Evolutionary conservation across 371 early-diverging fungal genomes (phyloP).

Genomic region (Gilbertella persicaria): DNA sequence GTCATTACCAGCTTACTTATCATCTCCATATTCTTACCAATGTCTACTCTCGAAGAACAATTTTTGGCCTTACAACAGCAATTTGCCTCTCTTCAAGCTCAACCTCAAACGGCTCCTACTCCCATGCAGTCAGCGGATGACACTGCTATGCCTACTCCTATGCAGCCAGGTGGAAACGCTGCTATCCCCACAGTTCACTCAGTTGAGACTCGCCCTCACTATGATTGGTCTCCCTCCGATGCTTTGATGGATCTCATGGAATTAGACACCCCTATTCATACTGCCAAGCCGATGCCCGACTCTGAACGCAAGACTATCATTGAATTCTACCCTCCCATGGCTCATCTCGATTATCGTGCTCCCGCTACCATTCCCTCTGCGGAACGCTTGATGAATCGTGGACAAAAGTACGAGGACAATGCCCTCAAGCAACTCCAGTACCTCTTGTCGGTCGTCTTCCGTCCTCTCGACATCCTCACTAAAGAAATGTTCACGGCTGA

Average conservation of each 20-base stretch:
- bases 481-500: constrained; percentile 5
- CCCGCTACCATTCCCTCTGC: constrained; percentile 17
- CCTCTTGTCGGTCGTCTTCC: constrained; percentile 3
- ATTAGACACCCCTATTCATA: constrained; percentile 1
- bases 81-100: not conserved
- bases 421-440: constrained; percentile 15
- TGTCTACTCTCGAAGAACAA: constrained; percentile 8
- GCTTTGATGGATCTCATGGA: not conserved
- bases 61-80: not conserved
- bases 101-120: not conserved
- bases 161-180: too few relatives aligned
- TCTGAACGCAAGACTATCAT: constrained; percentile 18
- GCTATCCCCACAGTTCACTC: constrained; percentile 6
- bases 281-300: not conserved
- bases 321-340: constrained; percentile 15
- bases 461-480: constrained; percentile 9
- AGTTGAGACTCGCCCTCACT: constrained; percentile 7
- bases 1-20: constrained; percentile 3
- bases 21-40: not conserved
- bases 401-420: constrained; percentile 15
- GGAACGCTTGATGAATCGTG: constrained; percentile 10
- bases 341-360: constrained; percentile 8
- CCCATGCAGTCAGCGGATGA: constrained; percentile 8
- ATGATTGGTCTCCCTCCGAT: constrained; percentile 17
- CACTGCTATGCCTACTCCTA: too few relatives aligned